Percentiles rank a stretch among this genome's conserved stretches.
Conservation (phyloP, 2,329 filamentous ascomycete genomes). For the Lachnellula hyalina region DNA sequence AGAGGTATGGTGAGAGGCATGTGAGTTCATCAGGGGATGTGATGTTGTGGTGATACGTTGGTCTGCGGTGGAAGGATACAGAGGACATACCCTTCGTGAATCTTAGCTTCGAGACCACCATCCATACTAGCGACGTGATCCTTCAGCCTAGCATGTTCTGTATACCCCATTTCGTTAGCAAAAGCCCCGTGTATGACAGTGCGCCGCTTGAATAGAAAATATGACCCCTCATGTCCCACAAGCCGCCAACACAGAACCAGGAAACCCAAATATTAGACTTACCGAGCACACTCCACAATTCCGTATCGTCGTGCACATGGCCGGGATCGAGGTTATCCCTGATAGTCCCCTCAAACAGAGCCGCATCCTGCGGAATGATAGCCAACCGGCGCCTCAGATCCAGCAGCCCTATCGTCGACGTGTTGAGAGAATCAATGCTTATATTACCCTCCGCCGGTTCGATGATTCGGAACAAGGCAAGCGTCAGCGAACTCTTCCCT, state of each 20-base stretch:
- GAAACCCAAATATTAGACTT: slow-evolving; percentile 37
- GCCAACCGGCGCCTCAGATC: slow-evolving; percentile 85
- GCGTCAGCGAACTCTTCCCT: slow-evolving; percentile 89
- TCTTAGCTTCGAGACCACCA: slow-evolving; percentile 81
- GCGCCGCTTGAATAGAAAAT: slow-evolving; percentile 19
- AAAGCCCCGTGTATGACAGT: slow-evolving; percentile 17
- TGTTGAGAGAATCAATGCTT: slow-evolving; percentile 84
- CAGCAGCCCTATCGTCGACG: slow-evolving; percentile 80
- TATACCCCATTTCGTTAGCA: slow-evolving; percentile 35
- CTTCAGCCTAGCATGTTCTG: slow-evolving; percentile 88
- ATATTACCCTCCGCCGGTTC: slow-evolving; percentile 80
- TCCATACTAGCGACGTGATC: slow-evolving; percentile 84
- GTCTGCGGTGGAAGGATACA: slow-evolving; percentile 6
- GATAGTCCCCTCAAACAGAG: slow-evolving; percentile 88
- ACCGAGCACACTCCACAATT: slow-evolving; percentile 94
- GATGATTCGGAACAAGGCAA: slow-evolving; percentile 93
- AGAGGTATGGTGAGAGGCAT: background rate
- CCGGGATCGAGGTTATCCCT: slow-evolving; percentile 94
- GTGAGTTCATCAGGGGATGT: slow-evolving; percentile 2
- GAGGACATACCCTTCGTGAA: slow-evolving; percentile 81
- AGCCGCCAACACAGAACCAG: slow-evolving; percentile 4
- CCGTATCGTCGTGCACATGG: slow-evolving; percentile 92
- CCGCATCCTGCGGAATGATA: slow-evolving; percentile 97
- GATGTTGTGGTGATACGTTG: slow-evolving; percentile 1
- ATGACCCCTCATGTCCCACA: slow-evolving; percentile 25